These are phyloP conservation scores for Glycine tomentella DNA, from an alignment of 306 rosid species.

Conservation along the genomic window DNA sequence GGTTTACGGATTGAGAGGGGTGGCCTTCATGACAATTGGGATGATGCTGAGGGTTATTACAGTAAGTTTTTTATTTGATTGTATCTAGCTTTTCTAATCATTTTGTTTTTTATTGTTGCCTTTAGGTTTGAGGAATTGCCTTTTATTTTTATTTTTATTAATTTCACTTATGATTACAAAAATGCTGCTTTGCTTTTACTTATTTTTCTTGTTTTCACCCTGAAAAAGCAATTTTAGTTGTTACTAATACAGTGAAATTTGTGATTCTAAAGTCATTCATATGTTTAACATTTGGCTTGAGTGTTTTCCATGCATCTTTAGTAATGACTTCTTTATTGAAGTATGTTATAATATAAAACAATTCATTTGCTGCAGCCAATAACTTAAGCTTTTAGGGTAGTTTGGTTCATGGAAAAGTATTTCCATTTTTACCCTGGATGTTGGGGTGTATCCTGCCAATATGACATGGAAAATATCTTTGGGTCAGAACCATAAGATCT, in stretches of 20 bases:
- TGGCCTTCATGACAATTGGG: slow-evolving; percentile 97
- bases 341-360: background rate
- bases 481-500: background rate
- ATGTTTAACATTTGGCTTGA: background rate
- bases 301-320: background rate
- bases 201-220: background rate
- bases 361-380: background rate
- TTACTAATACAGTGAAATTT: background rate
- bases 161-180: background rate
- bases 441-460: background rate
- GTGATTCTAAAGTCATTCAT: background rate
- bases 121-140: background rate
- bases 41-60: slow-evolving; percentile 98
- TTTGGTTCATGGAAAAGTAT: background rate
- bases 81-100: slow-evolving; percentile 11
- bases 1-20: slow-evolving; percentile 76
- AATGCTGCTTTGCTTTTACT: background rate
- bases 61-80: slow-evolving; percentile 66
- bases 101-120: too few relatives aligned
- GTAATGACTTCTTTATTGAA: background rate
- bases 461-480: background rate
- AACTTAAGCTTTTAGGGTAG: background rate
- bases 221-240: slow-evolving; percentile 20
- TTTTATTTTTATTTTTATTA: background rate
- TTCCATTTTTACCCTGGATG: background rate